Base-by-base conservation (phyloP, 2,329 filamentous ascomycete species). In the Madurella mycetomatis region DNA sequence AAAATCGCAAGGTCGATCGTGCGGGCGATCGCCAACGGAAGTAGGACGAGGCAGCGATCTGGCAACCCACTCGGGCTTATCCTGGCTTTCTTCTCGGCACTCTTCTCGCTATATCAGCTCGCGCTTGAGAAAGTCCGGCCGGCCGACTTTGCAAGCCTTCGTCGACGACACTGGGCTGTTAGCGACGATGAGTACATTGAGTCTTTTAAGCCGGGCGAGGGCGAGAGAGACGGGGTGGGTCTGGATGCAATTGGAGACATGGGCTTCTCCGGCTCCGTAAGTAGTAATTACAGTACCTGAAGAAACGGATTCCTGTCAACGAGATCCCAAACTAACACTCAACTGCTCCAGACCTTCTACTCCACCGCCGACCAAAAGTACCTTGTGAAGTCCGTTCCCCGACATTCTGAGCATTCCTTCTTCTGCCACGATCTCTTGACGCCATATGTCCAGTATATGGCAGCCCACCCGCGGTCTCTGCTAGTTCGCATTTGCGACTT, bases 401-500 rank as follows among this genome's bases (percentile, higher is more conserved):
- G 86, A 1, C 74, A 77, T 32, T 88, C 87, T 59, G 87, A 90
- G 64, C 79, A 89, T 65, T 76, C 78, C 1, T 90, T 88, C 70
- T 89, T 90, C 70, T 77, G 79, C 16, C 71, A 83, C 18, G 84
- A 88, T 47, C 73, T 90, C 17, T 71, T 88, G n/a, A 72, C 76
- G 0, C 81, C 82, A 0, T 90, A 90, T 65, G 74, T 77, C 17
- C 71, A 77, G 4, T 81, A 89, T 68, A 87, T 89, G 83, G 73
- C 73, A 4, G 61, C 70, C 0, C 75, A 87, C 44, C 79, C 80
- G 0, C 71, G 74, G 30, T 87, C 84, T 3, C 71, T 90, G 0
- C 75, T 90, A 1, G 81, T 88, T 5, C 82, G 85, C 48, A 90
- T 90, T 62, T 87, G 83, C 19, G 85, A 90, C 66, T 82, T 90